These are phyloP conservation scores for Spatholobus suberectus DNA, from an alignment of 306 rosid genomes.

Conservation along the genomic window DNA sequence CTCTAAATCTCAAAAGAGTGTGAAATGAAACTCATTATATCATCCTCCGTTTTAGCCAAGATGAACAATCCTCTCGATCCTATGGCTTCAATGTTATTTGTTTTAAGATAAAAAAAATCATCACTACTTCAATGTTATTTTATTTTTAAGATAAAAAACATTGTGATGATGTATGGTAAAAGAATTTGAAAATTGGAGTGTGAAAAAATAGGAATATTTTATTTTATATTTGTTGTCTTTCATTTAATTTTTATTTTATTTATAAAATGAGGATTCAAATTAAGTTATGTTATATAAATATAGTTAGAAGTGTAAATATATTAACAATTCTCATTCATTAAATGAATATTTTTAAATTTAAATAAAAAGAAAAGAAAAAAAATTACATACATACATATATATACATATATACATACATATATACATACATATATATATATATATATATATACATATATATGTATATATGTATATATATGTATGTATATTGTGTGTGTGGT, in stretches of 20 bases:
- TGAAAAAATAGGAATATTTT: neutral
- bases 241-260: neutral
- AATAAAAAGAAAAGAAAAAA: no score
- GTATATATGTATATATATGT: no score
- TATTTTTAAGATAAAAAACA: neutral
- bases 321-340: neutral
- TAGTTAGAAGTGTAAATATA: neutral
- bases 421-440: no score
- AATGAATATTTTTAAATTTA: neutral
- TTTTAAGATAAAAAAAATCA: neutral
- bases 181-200: neutral
- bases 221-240: neutral
- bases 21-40: neutral
- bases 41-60: neutral
- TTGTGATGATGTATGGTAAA: neutral
- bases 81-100: neutral
- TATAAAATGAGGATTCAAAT: neutral
- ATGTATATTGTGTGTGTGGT: no score
- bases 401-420: no score
- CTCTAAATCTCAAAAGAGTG: neutral
- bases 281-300: neutral
- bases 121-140: neutral
- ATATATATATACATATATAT: no score
- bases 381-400: no score
- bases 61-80: neutral